phyloP scores from a whole-genome alignment of 345 rosid genomes.

The Toxicodendron radicans region DNA sequence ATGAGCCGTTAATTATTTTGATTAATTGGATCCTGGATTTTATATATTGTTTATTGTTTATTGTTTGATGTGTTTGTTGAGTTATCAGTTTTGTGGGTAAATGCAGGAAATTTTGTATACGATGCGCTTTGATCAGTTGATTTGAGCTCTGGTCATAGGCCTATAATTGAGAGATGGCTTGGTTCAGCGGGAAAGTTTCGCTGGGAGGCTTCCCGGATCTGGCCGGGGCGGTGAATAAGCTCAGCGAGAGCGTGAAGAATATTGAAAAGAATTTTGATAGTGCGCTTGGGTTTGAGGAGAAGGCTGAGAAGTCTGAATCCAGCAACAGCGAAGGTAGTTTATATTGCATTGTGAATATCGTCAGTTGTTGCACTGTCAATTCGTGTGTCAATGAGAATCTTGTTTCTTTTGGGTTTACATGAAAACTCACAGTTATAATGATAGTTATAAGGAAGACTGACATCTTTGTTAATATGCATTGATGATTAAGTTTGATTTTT shows the following conservation, averaged over 20 bases:
- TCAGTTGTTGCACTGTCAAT: background rate
- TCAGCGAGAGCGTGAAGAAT: slow-evolving; percentile 98
- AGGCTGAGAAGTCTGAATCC: slow-evolving; percentile 71
- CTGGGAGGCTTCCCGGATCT: slow-evolving; percentile 94
- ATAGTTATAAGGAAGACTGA: no score
- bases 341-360: background rate
- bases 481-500: no score
- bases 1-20: background rate
- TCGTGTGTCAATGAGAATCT: slow-evolving; percentile 1
- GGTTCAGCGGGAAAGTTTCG: slow-evolving; percentile 92
- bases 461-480: no score
- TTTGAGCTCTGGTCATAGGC: slow-evolving; percentile 22
- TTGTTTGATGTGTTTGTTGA: slow-evolving; percentile 4
- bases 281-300: slow-evolving; percentile 94
- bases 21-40: slow-evolving; percentile 12
- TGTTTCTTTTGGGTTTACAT: background rate
- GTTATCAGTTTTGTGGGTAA: slow-evolving; percentile 6
- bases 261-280: slow-evolving; percentile 96
- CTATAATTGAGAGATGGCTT: slow-evolving; percentile 57
- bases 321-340: slow-evolving; percentile 58
- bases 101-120: slow-evolving; percentile 32
- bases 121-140: slow-evolving; percentile 29
- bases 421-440: background rate
- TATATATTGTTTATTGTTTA: slow-evolving; percentile 9
- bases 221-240: slow-evolving; percentile 96